Base-by-base conservation (phyloP, 176 grass and related monocot genomes). In the Neostapfia colusana region DNA sequence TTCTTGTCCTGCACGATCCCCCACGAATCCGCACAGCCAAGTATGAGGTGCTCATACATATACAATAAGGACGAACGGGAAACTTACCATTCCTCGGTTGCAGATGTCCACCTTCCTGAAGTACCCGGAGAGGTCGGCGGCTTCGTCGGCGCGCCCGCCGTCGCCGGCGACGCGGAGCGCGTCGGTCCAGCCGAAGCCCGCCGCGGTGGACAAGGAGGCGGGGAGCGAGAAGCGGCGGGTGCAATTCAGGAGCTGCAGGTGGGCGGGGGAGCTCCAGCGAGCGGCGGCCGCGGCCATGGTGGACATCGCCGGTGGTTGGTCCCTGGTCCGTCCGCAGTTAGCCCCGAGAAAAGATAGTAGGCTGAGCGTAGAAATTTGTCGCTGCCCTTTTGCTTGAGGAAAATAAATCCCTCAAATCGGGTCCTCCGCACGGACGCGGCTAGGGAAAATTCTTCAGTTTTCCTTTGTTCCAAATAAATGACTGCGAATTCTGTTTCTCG, bases 1-100 rank as follows among this genome's bases (percentile, higher is more conserved):
- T 84, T 91, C 25, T 81, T 82, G 24, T 89, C 94, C 91, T 97
- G 86, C 67, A 42, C 45, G 81, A 70, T 20, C 12, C 65, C 77
- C 58, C 74, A 49, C 14, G 79, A 64, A 87, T 37, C 23, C 14
- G 4, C 31, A 41, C 26, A 46, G 5, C 11, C 31, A 31, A 31
- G 67, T 5, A 44, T 71, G 8, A 69, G 43, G 36, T 5, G 6
- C 38, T 59, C 38, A 17, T 38, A 34, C 4, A 20, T 36, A 27
- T 2, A 5, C 42, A 35, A 3, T 16, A 50, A 34, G 38, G 44
- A 69, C 35, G 31, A 1, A 70, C 11, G 13, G 62, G 7, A 18
- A 61, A 61, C 50, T 43, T 53, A 97, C 88, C 18, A 81, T 85
- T 69, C 88, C 91, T 27, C 91, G 86, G 83, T 93, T 97, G 72